Conservation (phyloP, 805 yeast genomes). For the Pichia occidentalis region DNA sequence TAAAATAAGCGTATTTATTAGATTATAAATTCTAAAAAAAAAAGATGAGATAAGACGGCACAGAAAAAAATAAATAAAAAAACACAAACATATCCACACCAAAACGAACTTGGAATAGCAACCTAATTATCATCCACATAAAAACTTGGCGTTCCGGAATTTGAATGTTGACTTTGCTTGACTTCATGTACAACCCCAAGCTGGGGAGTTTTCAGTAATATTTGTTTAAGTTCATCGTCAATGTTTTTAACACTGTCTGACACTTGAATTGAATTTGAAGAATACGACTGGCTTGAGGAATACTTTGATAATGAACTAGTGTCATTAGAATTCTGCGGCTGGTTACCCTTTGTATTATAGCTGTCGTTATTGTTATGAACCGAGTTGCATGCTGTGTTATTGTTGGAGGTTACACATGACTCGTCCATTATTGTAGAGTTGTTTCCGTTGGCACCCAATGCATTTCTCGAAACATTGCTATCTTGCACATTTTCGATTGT, state of each 20-base stretch:
- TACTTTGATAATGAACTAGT: neutral
- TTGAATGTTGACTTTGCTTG: constrained; percentile 8
- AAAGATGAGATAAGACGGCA: too few relatives aligned
- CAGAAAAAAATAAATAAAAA: too few relatives aligned
- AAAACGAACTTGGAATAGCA: too few relatives aligned
- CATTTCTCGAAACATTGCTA: neutral
- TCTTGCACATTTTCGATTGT: constrained; percentile 1
- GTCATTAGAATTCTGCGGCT: neutral
- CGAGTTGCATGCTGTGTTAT: too few relatives aligned
- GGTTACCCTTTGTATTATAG: neutral
- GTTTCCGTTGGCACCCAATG: neutral
- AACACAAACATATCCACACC: too few relatives aligned
- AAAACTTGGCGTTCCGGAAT: neutral
- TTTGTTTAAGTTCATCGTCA: constrained; percentile 9
- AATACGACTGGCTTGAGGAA: neutral
- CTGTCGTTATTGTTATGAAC: too few relatives aligned
- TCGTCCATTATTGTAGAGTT: too few relatives aligned
- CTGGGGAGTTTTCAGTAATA: constrained; percentile 1
- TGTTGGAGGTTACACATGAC: too few relatives aligned
- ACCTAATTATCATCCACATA: too few relatives aligned
- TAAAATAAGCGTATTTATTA: too few relatives aligned
- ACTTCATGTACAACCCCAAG: constrained; percentile 6
- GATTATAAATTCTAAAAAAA: too few relatives aligned
- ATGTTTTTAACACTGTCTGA: constrained; percentile 8
- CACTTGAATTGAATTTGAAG: constrained; percentile 1